phyloP scores from a whole-genome alignment of 805 yeast genomes.

The Spathaspora arborariae region DNA sequence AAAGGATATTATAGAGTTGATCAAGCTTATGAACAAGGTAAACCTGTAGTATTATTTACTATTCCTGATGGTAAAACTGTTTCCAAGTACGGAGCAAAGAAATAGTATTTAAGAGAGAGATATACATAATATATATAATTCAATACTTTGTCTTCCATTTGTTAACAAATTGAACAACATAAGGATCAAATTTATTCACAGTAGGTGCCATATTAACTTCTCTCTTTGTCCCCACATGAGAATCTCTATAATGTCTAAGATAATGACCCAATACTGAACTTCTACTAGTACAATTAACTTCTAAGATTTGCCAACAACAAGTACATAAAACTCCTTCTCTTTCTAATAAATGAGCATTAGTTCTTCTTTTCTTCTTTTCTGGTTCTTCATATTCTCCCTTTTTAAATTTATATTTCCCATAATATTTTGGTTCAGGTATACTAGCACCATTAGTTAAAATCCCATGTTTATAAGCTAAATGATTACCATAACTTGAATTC shows the following conservation, averaged over 20 bases:
- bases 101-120: constrained; percentile 13
- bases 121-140: background rate
- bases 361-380: constrained; percentile 9
- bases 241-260: constrained; percentile 10
- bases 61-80: constrained; percentile 88
- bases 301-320: constrained; percentile 10
- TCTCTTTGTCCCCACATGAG: constrained; percentile 10
- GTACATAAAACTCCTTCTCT: constrained; percentile 9
- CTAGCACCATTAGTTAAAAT: constrained; percentile 26
- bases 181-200: background rate
- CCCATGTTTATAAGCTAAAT: constrained; percentile 33
- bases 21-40: constrained; percentile 48
- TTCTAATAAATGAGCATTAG: constrained; percentile 10
- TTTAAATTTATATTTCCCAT: constrained; percentile 21
- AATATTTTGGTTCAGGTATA: constrained; percentile 29
- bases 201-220: background rate
- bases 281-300: constrained; percentile 9
- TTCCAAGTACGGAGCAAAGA: constrained; percentile 32
- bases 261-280: constrained; percentile 11
- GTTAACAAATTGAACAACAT: constrained; percentile 1
- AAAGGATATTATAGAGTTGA: constrained; percentile 94
- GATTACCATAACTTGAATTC: constrained; percentile 30
- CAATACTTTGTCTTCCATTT: constrained; percentile 5
- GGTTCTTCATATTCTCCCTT: constrained; percentile 16
- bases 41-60: constrained; percentile 77